Evolutionary conservation across 768 basidiomycete species (phyloP), one percentile per base, ranked within the genome.

Genomic region (Collybia sordida): DNA sequence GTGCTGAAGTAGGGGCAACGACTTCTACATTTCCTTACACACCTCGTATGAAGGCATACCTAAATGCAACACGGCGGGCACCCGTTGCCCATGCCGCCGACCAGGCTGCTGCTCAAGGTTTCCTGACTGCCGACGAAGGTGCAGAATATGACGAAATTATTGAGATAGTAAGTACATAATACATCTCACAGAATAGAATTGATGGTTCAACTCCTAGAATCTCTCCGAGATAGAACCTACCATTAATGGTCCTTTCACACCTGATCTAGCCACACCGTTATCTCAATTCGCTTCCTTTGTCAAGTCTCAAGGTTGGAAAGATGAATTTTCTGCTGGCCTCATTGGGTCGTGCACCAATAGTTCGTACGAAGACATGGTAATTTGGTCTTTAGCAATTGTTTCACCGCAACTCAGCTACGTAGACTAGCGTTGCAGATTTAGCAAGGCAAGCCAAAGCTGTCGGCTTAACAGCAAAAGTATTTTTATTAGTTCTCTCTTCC

Each of bases 301-400:
- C 17, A 73, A 83, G 64, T 82, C 86, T 55, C 88, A 93, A 66
- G 88, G 88, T 9, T 98, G 95, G 93, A 93, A 93, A 66, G 91
- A 94, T 61, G 88, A 92, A 65, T 73, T 98, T 45, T 89, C 93
- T 9, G 96, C 94, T 19, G 83, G 79, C 43, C 78, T 99, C 22
- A 99, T 99, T 61, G 97, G 97, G 19, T 97, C 93, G n/a, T 99
- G 97, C 68, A 99, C 97, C 24, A 99, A 99, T 67, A 97, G 94
- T 51, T 97, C 94, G 4, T 99, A 98, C 64, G 92, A 96, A 65
- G 92, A 94, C 63, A 87, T 94, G 92, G 91, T 90, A 52, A 9
- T 49, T 36, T n/a, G 25, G 28, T 38, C 31, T 8, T 14, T 31
- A 14, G 14, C 11, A 12, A n/a, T 18, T 9, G n/a, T n/a, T 28